Evolutionary conservation across 192 early-diverging fungal species (phyloP).

Genomic region (Haplosporangium gracile): DNA sequence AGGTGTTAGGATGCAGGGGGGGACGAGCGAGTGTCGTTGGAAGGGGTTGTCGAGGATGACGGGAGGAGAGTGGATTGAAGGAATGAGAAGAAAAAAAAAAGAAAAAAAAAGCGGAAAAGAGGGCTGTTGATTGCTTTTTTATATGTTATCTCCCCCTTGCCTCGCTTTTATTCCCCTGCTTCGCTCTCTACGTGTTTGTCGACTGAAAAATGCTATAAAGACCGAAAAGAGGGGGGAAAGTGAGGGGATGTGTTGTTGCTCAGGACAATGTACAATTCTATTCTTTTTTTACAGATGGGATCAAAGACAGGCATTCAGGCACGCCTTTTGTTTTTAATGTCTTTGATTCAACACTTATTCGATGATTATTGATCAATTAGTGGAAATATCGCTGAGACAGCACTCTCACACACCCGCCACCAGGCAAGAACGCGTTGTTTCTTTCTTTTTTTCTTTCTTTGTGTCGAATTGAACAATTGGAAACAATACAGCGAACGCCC

Average conservation of each 20-base stretch:
- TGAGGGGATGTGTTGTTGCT: neutral
- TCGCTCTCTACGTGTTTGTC: neutral
- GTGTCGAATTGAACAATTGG: neutral
- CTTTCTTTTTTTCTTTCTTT: neutral
- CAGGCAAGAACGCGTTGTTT: no score
- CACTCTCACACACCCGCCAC: no score
- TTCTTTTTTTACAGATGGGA: neutral
- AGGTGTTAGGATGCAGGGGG: neutral
- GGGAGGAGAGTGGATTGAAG: neutral
- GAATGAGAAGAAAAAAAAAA: neutral
- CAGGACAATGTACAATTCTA: neutral
- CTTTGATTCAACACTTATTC: no score
- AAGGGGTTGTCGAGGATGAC: neutral
- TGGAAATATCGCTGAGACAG: no score
- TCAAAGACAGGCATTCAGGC: no score
- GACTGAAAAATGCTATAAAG: neutral
- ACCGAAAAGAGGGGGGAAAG: neutral
- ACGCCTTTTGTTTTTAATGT: no score
- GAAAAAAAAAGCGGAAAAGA: no score
- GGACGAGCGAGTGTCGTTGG: neutral
- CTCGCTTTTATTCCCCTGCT: neutral
- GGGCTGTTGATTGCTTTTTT: neutral
- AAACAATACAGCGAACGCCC: neutral
- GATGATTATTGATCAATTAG: no score
- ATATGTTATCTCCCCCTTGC: neutral